Conservation (phyloP, 108 stramenopile species). For the Schizochytrium sp. region DNA sequence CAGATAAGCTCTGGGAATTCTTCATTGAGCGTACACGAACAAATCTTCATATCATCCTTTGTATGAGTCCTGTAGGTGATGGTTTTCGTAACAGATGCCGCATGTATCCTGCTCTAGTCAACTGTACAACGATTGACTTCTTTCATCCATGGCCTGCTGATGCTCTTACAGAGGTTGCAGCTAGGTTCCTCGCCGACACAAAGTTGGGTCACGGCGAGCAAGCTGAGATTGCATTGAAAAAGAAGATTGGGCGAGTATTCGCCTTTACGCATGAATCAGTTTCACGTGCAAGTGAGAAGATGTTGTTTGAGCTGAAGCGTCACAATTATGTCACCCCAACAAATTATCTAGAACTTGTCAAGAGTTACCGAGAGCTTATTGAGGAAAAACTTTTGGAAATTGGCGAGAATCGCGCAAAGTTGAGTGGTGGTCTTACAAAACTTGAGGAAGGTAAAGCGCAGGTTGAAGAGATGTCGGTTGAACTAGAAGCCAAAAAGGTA, state of each 20-base stretch:
- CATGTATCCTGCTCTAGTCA: slow-evolving; percentile 77
- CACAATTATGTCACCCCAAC: slow-evolving; percentile 82
- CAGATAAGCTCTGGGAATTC: slow-evolving; percentile 76
- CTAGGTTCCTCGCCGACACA: slow-evolving; percentile 70
- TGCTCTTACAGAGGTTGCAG: slow-evolving; percentile 78
- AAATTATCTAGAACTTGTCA: slow-evolving; percentile 81
- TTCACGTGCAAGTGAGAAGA: slow-evolving; percentile 66
- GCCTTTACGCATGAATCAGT: slow-evolving; percentile 72
- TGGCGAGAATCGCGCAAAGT: slow-evolving; percentile 72
- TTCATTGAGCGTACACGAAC: slow-evolving; percentile 75
- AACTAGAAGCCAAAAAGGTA: slow-evolving; percentile 75
- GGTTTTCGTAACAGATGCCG: slow-evolving; percentile 75
- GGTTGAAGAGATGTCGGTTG: slow-evolving; percentile 76
- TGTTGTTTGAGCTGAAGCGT: slow-evolving; percentile 78
- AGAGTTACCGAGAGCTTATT: slow-evolving; percentile 74
- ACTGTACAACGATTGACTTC: slow-evolving; percentile 80
- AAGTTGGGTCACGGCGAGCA: slow-evolving; percentile 58
- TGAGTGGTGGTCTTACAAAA: slow-evolving; percentile 77
- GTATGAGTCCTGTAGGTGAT: slow-evolving; percentile 79
- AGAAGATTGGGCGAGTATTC: slow-evolving; percentile 70
- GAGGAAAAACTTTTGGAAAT: slow-evolving; percentile 74
- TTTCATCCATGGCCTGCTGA: slow-evolving; percentile 80
- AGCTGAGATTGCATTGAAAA: slow-evolving; percentile 2
- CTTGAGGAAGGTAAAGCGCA: slow-evolving; percentile 75
- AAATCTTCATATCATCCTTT: slow-evolving; percentile 78